These are phyloP conservation scores for Colletotrichum agaves DNA, from an alignment of 2,329 filamentous ascomycete species.

Conservation along the genomic window DNA sequence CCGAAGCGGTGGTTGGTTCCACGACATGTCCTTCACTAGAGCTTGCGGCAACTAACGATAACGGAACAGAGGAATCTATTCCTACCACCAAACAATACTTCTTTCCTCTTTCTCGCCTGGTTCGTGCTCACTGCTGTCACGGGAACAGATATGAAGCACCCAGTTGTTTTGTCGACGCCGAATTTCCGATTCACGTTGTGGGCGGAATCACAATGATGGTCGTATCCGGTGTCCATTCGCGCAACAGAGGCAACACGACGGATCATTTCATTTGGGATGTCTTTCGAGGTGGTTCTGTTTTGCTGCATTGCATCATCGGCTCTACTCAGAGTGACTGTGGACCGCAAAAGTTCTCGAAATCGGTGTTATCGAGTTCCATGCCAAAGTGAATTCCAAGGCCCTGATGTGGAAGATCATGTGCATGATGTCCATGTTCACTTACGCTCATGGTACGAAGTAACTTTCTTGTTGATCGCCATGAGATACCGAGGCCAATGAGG, in stretches of 20 bases:
- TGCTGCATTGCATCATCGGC: background rate
- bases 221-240: background rate
- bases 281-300: background rate
- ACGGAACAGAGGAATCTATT: background rate
- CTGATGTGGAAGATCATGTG: background rate
- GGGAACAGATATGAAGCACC: background rate
- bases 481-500: background rate
- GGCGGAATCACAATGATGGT: background rate
- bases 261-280: background rate
- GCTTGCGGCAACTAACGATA: background rate
- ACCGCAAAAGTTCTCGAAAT: background rate
- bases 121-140: background rate
- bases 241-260: background rate
- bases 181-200: background rate
- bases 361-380: conserved; percentile 6
- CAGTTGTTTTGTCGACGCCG: background rate
- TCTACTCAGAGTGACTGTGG: background rate
- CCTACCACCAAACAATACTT: background rate
- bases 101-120: background rate
- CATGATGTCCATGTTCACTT: background rate
- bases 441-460: background rate
- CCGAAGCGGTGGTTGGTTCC: background rate
- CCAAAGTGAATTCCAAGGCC: background rate
- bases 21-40: background rate
- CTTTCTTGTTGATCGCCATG: background rate